phyloP scores from a whole-genome alignment of 306 rosid genomes.

The Citrullus amarus region DNA sequence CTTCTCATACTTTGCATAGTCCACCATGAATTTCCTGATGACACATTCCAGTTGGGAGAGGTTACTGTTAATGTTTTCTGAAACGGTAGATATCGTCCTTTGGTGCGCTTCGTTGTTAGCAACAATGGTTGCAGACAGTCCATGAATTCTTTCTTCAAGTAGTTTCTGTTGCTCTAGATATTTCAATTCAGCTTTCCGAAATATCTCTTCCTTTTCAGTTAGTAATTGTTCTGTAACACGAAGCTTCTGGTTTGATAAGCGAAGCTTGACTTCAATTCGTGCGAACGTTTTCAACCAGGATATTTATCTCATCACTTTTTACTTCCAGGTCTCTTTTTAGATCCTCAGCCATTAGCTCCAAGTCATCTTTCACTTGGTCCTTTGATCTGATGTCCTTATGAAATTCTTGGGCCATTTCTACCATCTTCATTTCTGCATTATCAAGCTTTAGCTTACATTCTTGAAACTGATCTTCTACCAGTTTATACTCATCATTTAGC shows the following conservation, averaged over 20 bases:
- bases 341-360: constrained; percentile 54
- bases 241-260: constrained; percentile 93
- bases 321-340: constrained; percentile 66
- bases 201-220: constrained; percentile 69
- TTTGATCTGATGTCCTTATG: constrained; percentile 32
- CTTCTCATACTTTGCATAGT: constrained; percentile 22
- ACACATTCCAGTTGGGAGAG: constrained; percentile 37
- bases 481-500: constrained; percentile 42
- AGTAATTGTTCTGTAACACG: constrained; percentile 83
- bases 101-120: constrained; percentile 43
- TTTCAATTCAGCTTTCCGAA: constrained; percentile 41
- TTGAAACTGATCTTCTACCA: constrained; percentile 32
- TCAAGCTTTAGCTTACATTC: constrained; percentile 42
- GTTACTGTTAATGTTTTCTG: constrained; percentile 22
- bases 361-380: constrained; percentile 38
- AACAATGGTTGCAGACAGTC: constrained; percentile 35
- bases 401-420: constrained; percentile 33
- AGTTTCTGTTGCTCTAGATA: constrained; percentile 42
- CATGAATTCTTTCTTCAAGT: constrained; percentile 47
- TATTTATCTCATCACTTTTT: constrained; percentile 49
- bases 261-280: constrained; percentile 77
- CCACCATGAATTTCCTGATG: constrained; percentile 27
- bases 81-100: constrained; percentile 26
- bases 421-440: constrained; percentile 46
- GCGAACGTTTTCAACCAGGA: constrained; percentile 43